A percentile compares a stretch with the other conserved stretches of the same genome.
These are phyloP conservation scores for Cercospora sojina DNA, from an alignment of 2,329 filamentous ascomycete species.

Conservation along the genomic window DNA sequence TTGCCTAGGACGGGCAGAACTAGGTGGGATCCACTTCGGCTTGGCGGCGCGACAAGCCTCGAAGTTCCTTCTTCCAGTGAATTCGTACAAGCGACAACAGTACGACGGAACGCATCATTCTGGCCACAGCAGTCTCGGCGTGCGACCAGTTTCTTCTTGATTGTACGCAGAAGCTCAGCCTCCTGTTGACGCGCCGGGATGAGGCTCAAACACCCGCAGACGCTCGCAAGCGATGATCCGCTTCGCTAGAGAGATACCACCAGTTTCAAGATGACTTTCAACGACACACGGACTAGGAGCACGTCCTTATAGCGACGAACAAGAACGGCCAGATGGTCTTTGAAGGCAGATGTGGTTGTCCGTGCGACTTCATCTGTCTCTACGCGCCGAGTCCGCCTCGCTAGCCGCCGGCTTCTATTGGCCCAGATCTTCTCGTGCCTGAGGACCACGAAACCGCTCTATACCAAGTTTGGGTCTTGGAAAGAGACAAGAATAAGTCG, in stretches of 20 bases:
- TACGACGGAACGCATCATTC: background rate
- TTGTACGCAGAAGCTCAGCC: constrained; percentile 11
- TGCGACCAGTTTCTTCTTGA: background rate
- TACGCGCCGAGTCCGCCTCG: constrained; percentile 27
- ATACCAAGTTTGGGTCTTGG: constrained; percentile 13
- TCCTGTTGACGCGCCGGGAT: constrained; percentile 17
- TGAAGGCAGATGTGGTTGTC: constrained; percentile 15
- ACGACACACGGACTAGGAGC: background rate
- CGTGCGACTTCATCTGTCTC: constrained; percentile 17
- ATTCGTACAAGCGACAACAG: background rate
- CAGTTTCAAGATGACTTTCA: constrained; percentile 8
- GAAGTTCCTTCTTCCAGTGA: background rate
- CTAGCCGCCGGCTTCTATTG: constrained; percentile 30
- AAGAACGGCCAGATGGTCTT: background rate
- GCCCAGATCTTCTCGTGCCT: constrained; percentile 17
- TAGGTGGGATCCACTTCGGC: background rate
- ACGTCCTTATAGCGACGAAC: background rate
- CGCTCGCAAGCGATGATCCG: constrained; percentile 19
- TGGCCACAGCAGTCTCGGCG: background rate
- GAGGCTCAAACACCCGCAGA: constrained; percentile 28
- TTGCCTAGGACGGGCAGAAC: too few relatives aligned
- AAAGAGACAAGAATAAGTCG: constrained; percentile 22
- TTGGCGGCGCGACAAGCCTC: background rate
- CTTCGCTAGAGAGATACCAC: background rate
- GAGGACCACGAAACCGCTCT: constrained; percentile 25